Evolutionary conservation across 2,329 filamentous ascomycete species (phyloP), one percentile per base, ranked within the genome.

Genomic region (Fusarium hostae): DNA sequence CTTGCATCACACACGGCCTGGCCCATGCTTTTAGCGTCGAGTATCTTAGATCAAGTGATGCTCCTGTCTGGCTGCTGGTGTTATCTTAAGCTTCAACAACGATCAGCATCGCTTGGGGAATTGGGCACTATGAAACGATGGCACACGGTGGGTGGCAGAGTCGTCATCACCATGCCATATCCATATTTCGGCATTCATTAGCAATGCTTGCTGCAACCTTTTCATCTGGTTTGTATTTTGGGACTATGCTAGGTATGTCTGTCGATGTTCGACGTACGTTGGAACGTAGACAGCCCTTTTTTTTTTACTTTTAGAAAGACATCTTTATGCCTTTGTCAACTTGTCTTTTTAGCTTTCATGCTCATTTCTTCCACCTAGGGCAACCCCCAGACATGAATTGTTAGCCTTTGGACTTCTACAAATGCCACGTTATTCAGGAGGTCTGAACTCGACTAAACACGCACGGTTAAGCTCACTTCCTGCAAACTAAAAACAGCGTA

Each of bases 31-130:
- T 60, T 76, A 73, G 74, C 71, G 74, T 57, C 60, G 51, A 64
- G 51, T 48, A 59, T 61, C 63, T 68, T 32, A 71, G 67, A 75
- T 76, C 74, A 76, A 76, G 65, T 76, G 74, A 76, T 66, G 63
- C 63, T 51, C 56, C 66, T 65, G 61, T 55, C 47, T 59, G 45
- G 34, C 26, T 26, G 6, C 26, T 6, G 58, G 44, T 60, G 61
- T 62, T 57, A 68, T 62, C 59, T 65, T 61, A 62, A 69, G 55
- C 58, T 56, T 52, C 58, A 55, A 35, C 59, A 52, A 30, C 34
- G 73, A 76, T 75, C 71, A 75, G 51, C 66, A 57, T 56, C 34
- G 41, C 45, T 52, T 51, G 24, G 39, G 44, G 41, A 40, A 62
- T 48, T 65, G 35, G 51, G 40, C 45, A 43, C 35, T 24, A 66